phyloP scores from a whole-genome alignment of 441 rosid species.

The Isatis lusitanica region DNA sequence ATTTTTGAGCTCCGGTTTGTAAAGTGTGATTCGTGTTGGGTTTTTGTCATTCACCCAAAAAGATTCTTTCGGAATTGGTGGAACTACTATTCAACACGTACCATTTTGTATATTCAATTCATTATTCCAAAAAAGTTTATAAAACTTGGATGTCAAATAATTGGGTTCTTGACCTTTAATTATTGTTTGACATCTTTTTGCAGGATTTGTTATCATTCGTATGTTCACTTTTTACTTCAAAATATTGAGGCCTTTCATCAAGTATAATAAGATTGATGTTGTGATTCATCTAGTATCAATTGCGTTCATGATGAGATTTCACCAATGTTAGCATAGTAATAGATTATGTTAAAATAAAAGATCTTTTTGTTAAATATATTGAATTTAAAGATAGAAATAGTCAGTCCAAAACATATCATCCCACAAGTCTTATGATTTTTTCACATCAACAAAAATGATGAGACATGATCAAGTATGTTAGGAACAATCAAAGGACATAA shows the following conservation, averaged over 20 bases:
- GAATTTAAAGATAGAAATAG: too few relatives aligned
- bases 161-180: constrained; percentile 18
- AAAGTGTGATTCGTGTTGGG: constrained; percentile 40
- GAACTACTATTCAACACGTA: constrained; percentile 34
- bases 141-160: constrained; percentile 14
- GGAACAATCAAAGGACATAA: too few relatives aligned
- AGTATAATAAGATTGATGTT: background rate
- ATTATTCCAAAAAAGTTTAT: background rate
- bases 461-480: too few relatives aligned
- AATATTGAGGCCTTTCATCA: background rate
- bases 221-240: background rate
- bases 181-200: constrained; percentile 22
- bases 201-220: constrained; percentile 12
- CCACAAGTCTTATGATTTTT: too few relatives aligned
- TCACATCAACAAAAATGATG: too few relatives aligned
- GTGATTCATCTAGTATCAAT: background rate
- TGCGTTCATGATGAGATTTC: background rate
- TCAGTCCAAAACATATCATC: too few relatives aligned
- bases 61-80: constrained; percentile 38
- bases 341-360: background rate
- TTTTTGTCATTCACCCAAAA: constrained; percentile 34
- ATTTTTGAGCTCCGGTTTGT: constrained; percentile 34
- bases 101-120: constrained; percentile 18
- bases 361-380: too few relatives aligned
- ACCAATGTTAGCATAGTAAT: background rate